phyloP scores from a whole-genome alignment of 306 rosid species.

The Citrullus mucosospermus region DNA sequence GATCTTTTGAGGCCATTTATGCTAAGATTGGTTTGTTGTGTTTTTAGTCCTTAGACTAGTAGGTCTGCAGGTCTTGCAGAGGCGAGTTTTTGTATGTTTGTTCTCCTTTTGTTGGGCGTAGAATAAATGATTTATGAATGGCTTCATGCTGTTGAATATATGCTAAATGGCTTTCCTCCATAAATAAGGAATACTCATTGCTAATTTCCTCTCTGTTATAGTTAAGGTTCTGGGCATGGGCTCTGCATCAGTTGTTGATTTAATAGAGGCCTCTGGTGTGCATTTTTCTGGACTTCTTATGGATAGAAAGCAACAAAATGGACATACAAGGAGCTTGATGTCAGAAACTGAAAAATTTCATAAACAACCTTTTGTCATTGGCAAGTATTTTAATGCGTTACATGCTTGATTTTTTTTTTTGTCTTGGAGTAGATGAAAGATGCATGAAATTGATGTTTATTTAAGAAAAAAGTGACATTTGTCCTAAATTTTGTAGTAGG shows the following conservation, averaged over 20 bases:
- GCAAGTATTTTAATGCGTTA: constrained; percentile 22
- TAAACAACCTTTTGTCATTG: constrained; percentile 87
- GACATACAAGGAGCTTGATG: constrained; percentile 35
- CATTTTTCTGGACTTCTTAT: constrained; percentile 86
- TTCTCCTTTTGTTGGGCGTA: neutral
- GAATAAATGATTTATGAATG: neutral
- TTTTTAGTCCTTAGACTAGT: neutral
- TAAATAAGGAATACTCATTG: neutral
- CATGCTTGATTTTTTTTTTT: neutral
- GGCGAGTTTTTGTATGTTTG: neutral
- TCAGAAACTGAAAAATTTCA: constrained; percentile 41
- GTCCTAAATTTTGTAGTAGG: neutral
- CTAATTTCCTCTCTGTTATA: neutral
- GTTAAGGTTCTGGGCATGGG: constrained; percentile 45
- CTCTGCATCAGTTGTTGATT: constrained; percentile 54
- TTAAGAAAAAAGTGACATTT: neutral
- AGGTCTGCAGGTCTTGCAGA: neutral
- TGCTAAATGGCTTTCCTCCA: neutral
- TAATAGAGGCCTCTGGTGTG: constrained; percentile 87
- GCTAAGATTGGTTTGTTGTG: neutral
- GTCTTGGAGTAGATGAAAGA: neutral
- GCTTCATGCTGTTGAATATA: neutral
- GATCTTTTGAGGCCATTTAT: neutral
- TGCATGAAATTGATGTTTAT: neutral
- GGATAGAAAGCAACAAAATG: constrained; percentile 42